Base-by-base conservation (phyloP, 1,139 yeast species). In the Kodamaea arcana region DNA sequence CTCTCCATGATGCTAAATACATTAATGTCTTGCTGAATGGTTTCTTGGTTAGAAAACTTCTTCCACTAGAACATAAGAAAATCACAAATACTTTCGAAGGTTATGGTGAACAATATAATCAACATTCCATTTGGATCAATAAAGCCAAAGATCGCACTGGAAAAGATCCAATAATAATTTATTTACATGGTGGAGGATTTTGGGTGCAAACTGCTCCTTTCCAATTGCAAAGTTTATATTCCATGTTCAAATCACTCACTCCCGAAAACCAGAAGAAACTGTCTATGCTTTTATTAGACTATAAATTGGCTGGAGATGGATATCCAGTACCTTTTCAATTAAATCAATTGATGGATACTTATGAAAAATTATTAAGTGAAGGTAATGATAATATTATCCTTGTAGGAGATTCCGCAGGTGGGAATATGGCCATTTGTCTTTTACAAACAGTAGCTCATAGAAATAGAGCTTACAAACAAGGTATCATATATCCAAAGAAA, bases 321-420 rank as follows among this genome's bases (percentile, higher is more conserved):
- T 46, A 51, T 36, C 46, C 56, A 3, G 47, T 66, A 27, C 72
- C 74, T 2, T 44, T 56, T 31, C 75, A 66, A 46, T 41, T 63
- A 17, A 40, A 54, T 27, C 68, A 69, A 42, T 51, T 68, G 30
- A 55, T 54, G 27, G 54, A 48, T 12, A 50, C 65, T 1, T 68
- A 67, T 43, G 34, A 41, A 18, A 44, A 45, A 14, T 58, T 69
- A 35, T 52, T 53, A 11, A 29, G 24, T 3, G 62, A 58, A 17
- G 64, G 65, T 2, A 50, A 56, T 36, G 40, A 47, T 13, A 66
- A 67, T 34, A 48, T 69, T 4, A 45, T 58, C 1, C 46, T 68
- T 4, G 34, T 65, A 40, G 72, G 73, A 1, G 73, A 67, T 46
- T 64, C 71, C 0, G 71, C 72, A 11, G 73, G 73, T 15, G 73